Percentiles rank a stretch among this genome's conserved stretches.
Conservation (phyloP, 805 yeast genomes). For the Ogataea parapolymorpha region DNA sequence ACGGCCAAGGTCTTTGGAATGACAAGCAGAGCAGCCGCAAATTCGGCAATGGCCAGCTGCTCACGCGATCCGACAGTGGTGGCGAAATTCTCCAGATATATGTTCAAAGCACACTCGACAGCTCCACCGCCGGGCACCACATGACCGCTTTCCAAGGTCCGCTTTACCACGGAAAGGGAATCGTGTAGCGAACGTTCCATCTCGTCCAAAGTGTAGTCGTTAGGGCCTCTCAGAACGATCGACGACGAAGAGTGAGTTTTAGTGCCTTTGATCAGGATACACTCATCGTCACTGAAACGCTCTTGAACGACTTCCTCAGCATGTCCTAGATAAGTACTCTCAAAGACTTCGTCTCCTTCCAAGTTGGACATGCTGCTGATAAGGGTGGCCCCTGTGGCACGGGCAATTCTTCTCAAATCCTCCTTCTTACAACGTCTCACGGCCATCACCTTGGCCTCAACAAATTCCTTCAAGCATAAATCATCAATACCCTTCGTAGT, state of each 20-base stretch:
- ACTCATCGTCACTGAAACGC: slow-evolving; percentile 92
- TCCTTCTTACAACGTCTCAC: slow-evolving; percentile 97
- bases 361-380: slow-evolving; percentile 83
- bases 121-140: slow-evolving; percentile 99
- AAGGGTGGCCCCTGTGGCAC: slow-evolving; percentile 96
- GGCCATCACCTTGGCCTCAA: slow-evolving; percentile 89
- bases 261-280: slow-evolving; percentile 87
- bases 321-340: slow-evolving; percentile 74
- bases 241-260: slow-evolving; percentile 89
- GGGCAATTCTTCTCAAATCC: slow-evolving; percentile 92
- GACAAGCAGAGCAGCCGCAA: slow-evolving; percentile 82
- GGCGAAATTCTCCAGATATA: slow-evolving; percentile 93
- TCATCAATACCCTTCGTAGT: slow-evolving; percentile 96
- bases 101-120: slow-evolving; percentile 95
- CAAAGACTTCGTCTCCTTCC: slow-evolving; percentile 95
- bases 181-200: slow-evolving; percentile 98
- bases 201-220: slow-evolving; percentile 93
- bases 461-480: slow-evolving; percentile 84
- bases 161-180: slow-evolving; percentile 88
- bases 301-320: slow-evolving; percentile 92
- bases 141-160: slow-evolving; percentile 89
- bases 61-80: slow-evolving; percentile 97
- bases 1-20: slow-evolving; percentile 97
- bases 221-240: slow-evolving; percentile 91
- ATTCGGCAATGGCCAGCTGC: slow-evolving; percentile 96